phyloP scores from a whole-genome alignment of 768 basidiomycete species.

The Collybiopsis luxurians region DNA sequence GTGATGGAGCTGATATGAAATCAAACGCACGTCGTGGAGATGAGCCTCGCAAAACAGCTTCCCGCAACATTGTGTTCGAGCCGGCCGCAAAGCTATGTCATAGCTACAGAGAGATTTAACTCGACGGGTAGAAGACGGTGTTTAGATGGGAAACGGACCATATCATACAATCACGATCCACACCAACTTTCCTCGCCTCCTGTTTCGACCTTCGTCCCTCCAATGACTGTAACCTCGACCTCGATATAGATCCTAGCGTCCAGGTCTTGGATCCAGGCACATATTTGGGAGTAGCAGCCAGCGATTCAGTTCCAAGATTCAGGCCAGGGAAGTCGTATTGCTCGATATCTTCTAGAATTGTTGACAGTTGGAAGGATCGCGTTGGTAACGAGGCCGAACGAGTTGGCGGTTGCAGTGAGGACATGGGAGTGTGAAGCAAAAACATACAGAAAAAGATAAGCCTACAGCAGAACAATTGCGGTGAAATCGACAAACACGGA shows the following conservation, averaged over 20 bases:
- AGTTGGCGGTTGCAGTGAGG: not conserved
- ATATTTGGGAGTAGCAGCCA: not conserved
- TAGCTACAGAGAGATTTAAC: not conserved
- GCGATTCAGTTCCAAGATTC: constrained; percentile 1
- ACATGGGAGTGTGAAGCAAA: not conserved
- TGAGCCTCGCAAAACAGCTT: constrained; percentile 4
- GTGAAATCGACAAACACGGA: not conserved
- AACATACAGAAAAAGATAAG: not conserved
- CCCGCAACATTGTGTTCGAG: constrained; percentile 3
- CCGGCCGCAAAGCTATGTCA: not conserved
- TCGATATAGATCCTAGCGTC: not conserved
- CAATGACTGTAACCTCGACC: not conserved
- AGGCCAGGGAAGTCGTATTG: not conserved
- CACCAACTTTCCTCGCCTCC: not conserved
- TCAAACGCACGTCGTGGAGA: not conserved
- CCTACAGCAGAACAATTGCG: not conserved
- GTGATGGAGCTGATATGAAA: not conserved
- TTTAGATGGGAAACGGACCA: not conserved
- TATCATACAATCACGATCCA: not conserved
- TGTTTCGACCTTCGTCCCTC: not conserved
- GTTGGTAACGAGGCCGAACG: not conserved
- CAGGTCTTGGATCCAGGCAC: not conserved
- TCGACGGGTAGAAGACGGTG: not conserved
- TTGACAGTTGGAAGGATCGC: not conserved
- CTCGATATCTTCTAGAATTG: not conserved